Evolutionary conservation across 768 basidiomycete genomes (phyloP).

Genomic region (Suillus cothurnatus): DNA sequence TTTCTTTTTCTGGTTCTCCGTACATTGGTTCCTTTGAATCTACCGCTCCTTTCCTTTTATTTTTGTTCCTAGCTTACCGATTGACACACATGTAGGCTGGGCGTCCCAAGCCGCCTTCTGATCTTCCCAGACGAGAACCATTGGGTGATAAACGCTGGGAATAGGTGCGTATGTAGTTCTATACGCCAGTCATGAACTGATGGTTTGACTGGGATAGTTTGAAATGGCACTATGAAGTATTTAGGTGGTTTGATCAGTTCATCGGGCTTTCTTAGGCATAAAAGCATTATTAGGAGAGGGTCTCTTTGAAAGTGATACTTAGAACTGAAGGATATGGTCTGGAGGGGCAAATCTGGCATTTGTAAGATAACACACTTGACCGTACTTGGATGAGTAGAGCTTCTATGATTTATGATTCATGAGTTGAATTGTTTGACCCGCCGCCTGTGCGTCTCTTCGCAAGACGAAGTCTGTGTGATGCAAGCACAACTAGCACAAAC

Average conservation of each 20-base stretch:
- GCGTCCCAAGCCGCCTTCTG: constrained; percentile 73
- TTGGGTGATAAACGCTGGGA: constrained; percentile 84
- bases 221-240: constrained; percentile 95
- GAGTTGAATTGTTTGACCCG: background rate
- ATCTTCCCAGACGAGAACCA: constrained; percentile 93
- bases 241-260: constrained; percentile 84
- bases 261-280: constrained; percentile 39
- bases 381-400: background rate
- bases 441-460: background rate
- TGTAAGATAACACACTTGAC: background rate
- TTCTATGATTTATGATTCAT: background rate
- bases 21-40: background rate
- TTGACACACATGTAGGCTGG: constrained; percentile 45
- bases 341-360: background rate
- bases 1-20: background rate
- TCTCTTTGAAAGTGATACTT: background rate
- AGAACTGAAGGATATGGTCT: background rate
- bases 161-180: constrained; percentile 49
- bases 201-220: constrained; percentile 45
- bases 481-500: too few relatives aligned
- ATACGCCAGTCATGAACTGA: background rate
- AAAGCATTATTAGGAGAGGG: too few relatives aligned
- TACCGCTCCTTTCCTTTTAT: background rate
- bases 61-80: background rate
- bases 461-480: background rate